A percentile compares a stretch with the other conserved stretches of the same genome.
phyloP scores from a whole-genome alignment of 805 yeast genomes.

The Starmerella apis region DNA sequence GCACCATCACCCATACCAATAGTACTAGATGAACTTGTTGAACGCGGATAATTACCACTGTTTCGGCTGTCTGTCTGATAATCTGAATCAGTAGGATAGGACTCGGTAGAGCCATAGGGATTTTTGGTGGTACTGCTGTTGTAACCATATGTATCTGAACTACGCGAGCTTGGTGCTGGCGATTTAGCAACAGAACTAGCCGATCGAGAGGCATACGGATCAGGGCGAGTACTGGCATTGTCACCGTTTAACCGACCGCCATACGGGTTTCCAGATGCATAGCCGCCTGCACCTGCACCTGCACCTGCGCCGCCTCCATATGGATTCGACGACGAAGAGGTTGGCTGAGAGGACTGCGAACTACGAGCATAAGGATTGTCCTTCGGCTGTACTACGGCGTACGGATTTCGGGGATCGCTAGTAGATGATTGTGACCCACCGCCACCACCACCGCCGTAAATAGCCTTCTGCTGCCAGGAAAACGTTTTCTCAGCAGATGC shows the following conservation, averaged over 20 bases:
- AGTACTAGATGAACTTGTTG: too few species aligned
- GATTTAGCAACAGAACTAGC: not conserved
- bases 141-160: not conserved
- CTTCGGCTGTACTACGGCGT: slow-evolving; percentile 21
- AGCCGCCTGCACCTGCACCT: not conserved
- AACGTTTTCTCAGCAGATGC: slow-evolving; percentile 22
- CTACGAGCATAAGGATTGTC: slow-evolving; percentile 24
- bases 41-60: not conserved
- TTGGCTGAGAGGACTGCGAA: not conserved
- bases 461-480: slow-evolving; percentile 21
- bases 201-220: slow-evolving; percentile 30
- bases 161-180: slow-evolving; percentile 16
- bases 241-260: not conserved
- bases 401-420: slow-evolving; percentile 19
- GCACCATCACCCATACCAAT: not conserved
- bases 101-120: not conserved
- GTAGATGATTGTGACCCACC: not conserved
- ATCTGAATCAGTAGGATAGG: not conserved
- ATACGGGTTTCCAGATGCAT: slow-evolving; percentile 4
- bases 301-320: slow-evolving; percentile 7
- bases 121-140: not conserved
- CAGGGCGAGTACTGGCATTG: slow-evolving; percentile 15
- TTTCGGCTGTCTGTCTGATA: not conserved
- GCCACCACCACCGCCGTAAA: slow-evolving; percentile 23
- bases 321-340: slow-evolving; percentile 9